A percentile compares a stretch with the other conserved stretches of the same genome.
Evolutionary conservation across 2,329 filamentous ascomycete species (phyloP).

Genomic region (Ophiostoma montium): DNA sequence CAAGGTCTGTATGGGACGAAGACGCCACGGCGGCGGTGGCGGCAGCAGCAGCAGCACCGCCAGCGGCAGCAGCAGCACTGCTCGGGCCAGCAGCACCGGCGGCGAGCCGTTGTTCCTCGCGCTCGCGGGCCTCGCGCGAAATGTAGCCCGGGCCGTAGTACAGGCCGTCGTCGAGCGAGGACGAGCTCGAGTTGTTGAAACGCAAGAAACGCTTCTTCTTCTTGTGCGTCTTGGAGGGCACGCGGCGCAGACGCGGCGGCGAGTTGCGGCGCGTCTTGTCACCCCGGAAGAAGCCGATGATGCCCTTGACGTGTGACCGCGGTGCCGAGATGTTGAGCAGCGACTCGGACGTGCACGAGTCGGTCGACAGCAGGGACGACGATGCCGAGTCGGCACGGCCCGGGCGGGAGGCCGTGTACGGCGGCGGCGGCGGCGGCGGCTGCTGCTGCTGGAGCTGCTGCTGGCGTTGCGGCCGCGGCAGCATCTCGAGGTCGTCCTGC

Average conservation of each 20-base stretch:
- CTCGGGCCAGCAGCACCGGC: not conserved
- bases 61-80: conserved; percentile 4
- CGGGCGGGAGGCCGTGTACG: conserved; percentile 3
- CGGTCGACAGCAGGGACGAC: conserved; percentile 13
- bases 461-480: conserved; percentile 15
- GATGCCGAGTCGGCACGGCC: conserved; percentile 18
- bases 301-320: conserved; percentile 16
- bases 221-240: conserved; percentile 2
- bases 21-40: not conserved
- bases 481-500: conserved; percentile 3
- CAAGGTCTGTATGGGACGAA: not conserved
- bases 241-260: conserved; percentile 1
- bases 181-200: conserved; percentile 37
- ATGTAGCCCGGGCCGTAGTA: conserved; percentile 39
- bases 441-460: not conserved
- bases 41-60: not conserved
- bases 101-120: not conserved
- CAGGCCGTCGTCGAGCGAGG: conserved; percentile 40
- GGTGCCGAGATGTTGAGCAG: conserved; percentile 22
- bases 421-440: not conserved
- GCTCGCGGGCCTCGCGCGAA: conserved; percentile 13
- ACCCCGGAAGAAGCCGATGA: conserved; percentile 21
- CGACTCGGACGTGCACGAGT: conserved; percentile 22
- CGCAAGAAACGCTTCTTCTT: conserved; percentile 32
- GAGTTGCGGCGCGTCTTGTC: not conserved